phyloP scores from a whole-genome alignment of 2,329 filamentous ascomycete genomes.

The Ascocoryne sarcoides region DNA sequence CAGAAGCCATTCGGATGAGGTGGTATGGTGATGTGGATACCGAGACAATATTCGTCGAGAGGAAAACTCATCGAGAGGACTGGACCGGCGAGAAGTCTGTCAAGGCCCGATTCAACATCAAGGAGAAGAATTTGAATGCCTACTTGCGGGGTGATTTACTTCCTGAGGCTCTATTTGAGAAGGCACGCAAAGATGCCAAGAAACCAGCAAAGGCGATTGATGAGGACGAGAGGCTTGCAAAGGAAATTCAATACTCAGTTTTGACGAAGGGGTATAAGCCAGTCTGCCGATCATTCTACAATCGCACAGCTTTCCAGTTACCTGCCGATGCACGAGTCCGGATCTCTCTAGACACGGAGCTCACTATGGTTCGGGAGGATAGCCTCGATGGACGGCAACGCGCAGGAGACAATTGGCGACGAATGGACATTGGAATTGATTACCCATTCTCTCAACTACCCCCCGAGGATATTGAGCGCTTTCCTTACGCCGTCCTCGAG shows the following conservation, averaged over 20 bases:
- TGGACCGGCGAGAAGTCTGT: constrained; percentile 99
- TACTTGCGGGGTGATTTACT: constrained; percentile 80
- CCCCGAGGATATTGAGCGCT: constrained; percentile 74
- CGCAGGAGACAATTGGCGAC: constrained; percentile 83
- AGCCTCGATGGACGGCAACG: constrained; percentile 75
- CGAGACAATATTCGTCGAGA: constrained; percentile 92
- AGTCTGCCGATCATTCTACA: constrained; percentile 93
- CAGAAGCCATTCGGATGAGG: constrained; percentile 87
- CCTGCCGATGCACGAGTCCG: constrained; percentile 92
- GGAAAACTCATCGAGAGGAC: constrained; percentile 96
- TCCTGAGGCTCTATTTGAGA: constrained; percentile 86
- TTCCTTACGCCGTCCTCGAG: constrained; percentile 92
- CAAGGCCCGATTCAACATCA: constrained; percentile 88
- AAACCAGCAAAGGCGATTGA: constrained; percentile 87
- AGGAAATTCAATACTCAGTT: constrained; percentile 88
- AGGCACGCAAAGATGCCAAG: constrained; percentile 90
- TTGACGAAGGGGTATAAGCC: constrained; percentile 80
- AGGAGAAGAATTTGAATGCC: constrained; percentile 95
- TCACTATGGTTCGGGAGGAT: constrained; percentile 92
- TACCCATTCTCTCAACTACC: constrained; percentile 88
- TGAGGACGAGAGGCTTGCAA: constrained; percentile 79
- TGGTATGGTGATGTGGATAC: constrained; percentile 98
- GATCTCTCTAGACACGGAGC: constrained; percentile 91
- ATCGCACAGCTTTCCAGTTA: constrained; percentile 94
- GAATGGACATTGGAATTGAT: constrained; percentile 96